Evolutionary conservation across 1,284 basidiomycete species (phyloP).

Genomic region (Coriolopsis trogii): DNA sequence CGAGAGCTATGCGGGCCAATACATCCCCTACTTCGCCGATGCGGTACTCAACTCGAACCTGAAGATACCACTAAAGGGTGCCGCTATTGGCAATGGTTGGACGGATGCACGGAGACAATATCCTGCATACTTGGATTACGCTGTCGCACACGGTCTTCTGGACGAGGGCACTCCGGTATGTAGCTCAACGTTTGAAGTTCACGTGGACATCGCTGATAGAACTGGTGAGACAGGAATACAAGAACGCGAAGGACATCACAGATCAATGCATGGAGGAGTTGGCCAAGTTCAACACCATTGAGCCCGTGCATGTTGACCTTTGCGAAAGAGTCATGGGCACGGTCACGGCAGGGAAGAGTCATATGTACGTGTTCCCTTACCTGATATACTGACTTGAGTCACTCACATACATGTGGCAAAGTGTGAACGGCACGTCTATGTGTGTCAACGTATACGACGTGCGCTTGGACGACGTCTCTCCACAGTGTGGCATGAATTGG

Average conservation of each 20-base stretch:
- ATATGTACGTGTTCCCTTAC: constrained; percentile 56
- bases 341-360: constrained; percentile 65
- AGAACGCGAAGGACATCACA: constrained; percentile 61
- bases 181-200: background rate
- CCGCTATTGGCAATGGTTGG: constrained; percentile 97
- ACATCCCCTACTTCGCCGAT: constrained; percentile 94
- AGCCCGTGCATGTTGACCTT: constrained; percentile 63
- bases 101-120: constrained; percentile 92
- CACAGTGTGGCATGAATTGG: constrained; percentile 99
- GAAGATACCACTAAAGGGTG: constrained; percentile 68
- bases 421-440: constrained; percentile 70
- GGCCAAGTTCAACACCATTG: constrained; percentile 46
- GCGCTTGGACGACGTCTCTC: constrained; percentile 79
- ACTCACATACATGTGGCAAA: constrained; percentile 33
- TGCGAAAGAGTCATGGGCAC: constrained; percentile 73
- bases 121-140: constrained; percentile 88
- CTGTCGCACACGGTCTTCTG: constrained; percentile 79
- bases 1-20: constrained; percentile 98
- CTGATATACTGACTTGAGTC: background rate
- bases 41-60: constrained; percentile 72
- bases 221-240: constrained; percentile 53
- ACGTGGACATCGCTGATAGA: too few species aligned
- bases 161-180: constrained; percentile 72
- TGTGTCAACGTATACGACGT: constrained; percentile 98
- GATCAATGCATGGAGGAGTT: constrained; percentile 66